phyloP scores from a whole-genome alignment of 2,329 filamentous ascomycete genomes.

The Aureobasidium sp. region DNA sequence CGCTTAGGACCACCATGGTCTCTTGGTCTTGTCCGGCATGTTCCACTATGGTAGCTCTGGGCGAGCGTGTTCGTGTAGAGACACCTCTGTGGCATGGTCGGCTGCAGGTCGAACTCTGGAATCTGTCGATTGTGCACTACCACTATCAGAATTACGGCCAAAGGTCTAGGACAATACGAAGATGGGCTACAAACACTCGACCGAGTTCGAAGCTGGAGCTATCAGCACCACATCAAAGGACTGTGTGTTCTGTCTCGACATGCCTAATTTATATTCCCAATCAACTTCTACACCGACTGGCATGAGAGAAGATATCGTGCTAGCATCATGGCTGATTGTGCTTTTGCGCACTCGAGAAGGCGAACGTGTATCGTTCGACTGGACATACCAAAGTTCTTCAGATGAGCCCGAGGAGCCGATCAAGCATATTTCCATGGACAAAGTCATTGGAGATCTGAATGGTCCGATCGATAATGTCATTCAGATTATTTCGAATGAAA shows the following conservation, averaged over 20 bases:
- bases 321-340: slow-evolving; percentile 41
- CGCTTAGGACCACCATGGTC: not conserved
- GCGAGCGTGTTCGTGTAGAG: not conserved
- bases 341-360: slow-evolving; percentile 39
- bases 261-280: not conserved
- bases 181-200: not conserved
- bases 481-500: slow-evolving; percentile 23
- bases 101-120: not conserved
- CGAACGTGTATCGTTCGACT: slow-evolving; percentile 33
- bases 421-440: not conserved
- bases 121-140: not conserved
- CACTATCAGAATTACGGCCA: not conserved
- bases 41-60: slow-evolving; percentile 2
- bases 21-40: not conserved
- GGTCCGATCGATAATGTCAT: slow-evolving; percentile 21
- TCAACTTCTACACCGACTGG: slow-evolving; percentile 15
- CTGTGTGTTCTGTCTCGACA: not conserved
- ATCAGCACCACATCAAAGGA: not conserved
- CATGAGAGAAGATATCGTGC: slow-evolving; percentile 36
- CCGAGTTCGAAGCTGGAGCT: not conserved
- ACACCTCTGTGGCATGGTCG: not conserved
- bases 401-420: not conserved
- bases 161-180: not conserved
- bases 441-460: not conserved
- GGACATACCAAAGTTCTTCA: slow-evolving; percentile 29